These are phyloP conservation scores for Wolfiporia cocos DNA, from an alignment of 1,284 basidiomycete genomes.

Conservation along the genomic window DNA sequence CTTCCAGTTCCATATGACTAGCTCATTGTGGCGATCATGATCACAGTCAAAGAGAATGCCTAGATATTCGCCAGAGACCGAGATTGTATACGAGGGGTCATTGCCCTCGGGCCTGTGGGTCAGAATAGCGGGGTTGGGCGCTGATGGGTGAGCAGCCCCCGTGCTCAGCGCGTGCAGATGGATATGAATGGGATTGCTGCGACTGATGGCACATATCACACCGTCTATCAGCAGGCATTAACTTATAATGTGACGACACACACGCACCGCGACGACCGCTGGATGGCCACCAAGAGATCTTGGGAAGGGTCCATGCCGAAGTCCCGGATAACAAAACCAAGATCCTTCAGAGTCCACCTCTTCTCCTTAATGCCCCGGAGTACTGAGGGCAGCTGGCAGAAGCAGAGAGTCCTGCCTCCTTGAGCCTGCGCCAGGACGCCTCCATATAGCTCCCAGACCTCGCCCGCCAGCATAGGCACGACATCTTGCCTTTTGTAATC, in stretches of 20 bases:
- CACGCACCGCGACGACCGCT: conserved; percentile 21
- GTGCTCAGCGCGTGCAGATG: conserved; percentile 43
- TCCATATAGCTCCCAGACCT: conserved; percentile 51
- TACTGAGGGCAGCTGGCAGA: conserved; percentile 44
- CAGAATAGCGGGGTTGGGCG: conserved; percentile 29
- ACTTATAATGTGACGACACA: background rate
- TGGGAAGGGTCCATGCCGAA: conserved; percentile 60
- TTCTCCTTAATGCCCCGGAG: conserved; percentile 39
- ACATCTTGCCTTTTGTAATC: conserved; percentile 31
- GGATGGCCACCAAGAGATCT: conserved; percentile 49
- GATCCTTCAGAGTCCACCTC: conserved; percentile 38
- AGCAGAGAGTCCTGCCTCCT: conserved; percentile 28
- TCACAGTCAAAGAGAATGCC: conserved; percentile 37
- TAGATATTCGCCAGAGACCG: conserved; percentile 41
- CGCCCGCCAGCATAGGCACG: conserved; percentile 29
- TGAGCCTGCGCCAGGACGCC: conserved; percentile 48
- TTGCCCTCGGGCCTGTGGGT: conserved; percentile 16
- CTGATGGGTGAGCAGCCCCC: conserved; percentile 40
- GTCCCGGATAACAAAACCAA: conserved; percentile 41
- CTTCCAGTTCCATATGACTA: conserved; percentile 62
- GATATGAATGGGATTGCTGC: conserved; percentile 19
- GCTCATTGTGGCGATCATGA: conserved; percentile 30
- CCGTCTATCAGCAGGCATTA: background rate
- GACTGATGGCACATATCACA: conserved; percentile 1
- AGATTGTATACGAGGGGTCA: conserved; percentile 35